Evolutionary conservation across 2,329 filamentous ascomycete genomes (phyloP).

Genomic region (Fragosphaeria purpurea): DNA sequence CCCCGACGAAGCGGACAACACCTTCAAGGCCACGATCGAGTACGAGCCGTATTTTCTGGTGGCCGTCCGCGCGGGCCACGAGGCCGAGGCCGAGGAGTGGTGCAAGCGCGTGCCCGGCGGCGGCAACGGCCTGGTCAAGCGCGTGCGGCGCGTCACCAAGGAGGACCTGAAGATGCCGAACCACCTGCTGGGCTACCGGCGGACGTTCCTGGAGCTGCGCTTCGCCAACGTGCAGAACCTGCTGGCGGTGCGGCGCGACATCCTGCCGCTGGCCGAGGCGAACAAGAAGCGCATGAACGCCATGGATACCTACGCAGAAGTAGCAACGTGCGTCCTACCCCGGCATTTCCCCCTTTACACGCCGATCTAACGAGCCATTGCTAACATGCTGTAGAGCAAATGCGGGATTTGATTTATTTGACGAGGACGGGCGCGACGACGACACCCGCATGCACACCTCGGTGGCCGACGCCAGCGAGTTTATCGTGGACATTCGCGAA

Average conservation of each 20-base stretch:
- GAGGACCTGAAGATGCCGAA: constrained; percentile 94
- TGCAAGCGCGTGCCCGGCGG: constrained; percentile 62
- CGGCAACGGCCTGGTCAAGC: constrained; percentile 73
- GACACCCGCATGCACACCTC: constrained; percentile 67
- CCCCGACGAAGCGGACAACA: constrained; percentile 93
- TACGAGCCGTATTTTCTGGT: constrained; percentile 96
- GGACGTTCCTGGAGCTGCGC: constrained; percentile 76
- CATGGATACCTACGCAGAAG: constrained; percentile 97
- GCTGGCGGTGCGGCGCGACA: constrained; percentile 69
- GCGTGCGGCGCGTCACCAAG: constrained; percentile 68
- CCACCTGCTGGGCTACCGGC: constrained; percentile 80
- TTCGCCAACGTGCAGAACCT: constrained; percentile 85
- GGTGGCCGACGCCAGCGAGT: constrained; percentile 86
- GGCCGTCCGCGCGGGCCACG: constrained; percentile 76
- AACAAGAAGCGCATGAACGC: constrained; percentile 94
- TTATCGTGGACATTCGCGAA: constrained; percentile 95
- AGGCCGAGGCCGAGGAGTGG: constrained; percentile 96
- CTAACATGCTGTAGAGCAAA: background rate
- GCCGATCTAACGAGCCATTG: too few species aligned
- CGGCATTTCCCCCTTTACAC: too few species aligned
- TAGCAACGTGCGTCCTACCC: constrained; percentile 58
- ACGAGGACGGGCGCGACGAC: constrained; percentile 68
- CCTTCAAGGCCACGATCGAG: constrained; percentile 92
- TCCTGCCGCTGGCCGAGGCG: constrained; percentile 87
- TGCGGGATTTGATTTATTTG: constrained; percentile 74